Percentiles rank a stretch among this genome's conserved stretches.
Conservation (phyloP, 305 asterid species). For the Solanum hybrid region DNA sequence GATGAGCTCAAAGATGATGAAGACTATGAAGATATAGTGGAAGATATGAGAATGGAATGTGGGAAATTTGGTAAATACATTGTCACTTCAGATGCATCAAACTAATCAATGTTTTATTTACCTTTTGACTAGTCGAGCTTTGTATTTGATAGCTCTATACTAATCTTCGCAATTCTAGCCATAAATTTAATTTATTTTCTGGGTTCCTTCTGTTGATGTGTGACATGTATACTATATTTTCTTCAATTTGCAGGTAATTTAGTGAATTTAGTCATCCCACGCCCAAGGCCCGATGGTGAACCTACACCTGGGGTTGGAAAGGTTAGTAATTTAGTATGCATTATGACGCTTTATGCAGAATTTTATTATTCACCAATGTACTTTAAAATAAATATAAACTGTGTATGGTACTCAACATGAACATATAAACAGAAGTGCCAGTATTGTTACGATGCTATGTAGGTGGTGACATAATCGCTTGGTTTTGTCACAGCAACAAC, state of each 20-base stretch:
- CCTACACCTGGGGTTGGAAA: conserved; percentile 41
- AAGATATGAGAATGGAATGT: conserved; percentile 92
- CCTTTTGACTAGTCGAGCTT: not conserved
- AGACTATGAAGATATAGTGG: conserved; percentile 85
- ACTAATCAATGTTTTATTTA: not conserved
- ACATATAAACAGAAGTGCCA: not conserved
- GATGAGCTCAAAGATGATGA: conserved; percentile 90
- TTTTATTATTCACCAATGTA: not conserved
- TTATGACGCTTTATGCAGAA: not conserved
- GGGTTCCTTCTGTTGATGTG: not conserved
- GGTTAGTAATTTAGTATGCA: conserved; percentile 18
- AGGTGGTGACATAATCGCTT: not conserved
- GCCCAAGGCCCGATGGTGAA: conserved; percentile 34
- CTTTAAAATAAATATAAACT: not conserved
- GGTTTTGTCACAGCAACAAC: not conserved
- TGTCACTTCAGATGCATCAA: not conserved
- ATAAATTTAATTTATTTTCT: not conserved
- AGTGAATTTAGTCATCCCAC: conserved; percentile 40
- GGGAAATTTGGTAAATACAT: conserved; percentile 70
- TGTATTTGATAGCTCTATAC: not conserved
- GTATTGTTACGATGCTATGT: not conserved
- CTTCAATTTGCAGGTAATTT: conserved; percentile 27
- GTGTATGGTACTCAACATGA: not conserved
- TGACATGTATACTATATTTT: not conserved
- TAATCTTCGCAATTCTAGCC: not conserved